These are phyloP conservation scores for Ganoderma multipileum DNA, from an alignment of 1,284 basidiomycete species.

Conservation along the genomic window DNA sequence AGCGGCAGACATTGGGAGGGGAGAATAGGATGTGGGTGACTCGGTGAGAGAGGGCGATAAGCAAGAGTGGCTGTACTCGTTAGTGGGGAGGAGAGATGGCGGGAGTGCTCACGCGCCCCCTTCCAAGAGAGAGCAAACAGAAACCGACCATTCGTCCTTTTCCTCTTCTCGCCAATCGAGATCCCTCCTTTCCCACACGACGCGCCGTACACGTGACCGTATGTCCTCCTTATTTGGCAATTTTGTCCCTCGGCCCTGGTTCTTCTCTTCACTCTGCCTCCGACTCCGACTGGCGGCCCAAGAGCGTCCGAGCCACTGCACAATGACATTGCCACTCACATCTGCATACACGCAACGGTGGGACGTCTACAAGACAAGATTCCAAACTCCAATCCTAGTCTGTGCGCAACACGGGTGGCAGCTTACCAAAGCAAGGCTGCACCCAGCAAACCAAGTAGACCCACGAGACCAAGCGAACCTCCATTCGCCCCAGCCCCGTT, in stretches of 20 bases:
- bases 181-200: conserved; percentile 25
- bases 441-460: conserved; percentile 24
- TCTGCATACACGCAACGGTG: conserved; percentile 8
- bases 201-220: conserved; percentile 31
- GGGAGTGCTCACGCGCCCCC: conserved; percentile 31
- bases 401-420: conserved; percentile 9
- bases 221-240: conserved; percentile 15
- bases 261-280: background rate
- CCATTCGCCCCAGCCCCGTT: conserved; percentile 24
- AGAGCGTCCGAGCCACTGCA: background rate
- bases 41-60: conserved; percentile 28
- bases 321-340: background rate
- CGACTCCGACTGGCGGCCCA: background rate
- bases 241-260: background rate
- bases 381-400: conserved; percentile 12
- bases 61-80: conserved; percentile 23
- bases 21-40: conserved; percentile 24
- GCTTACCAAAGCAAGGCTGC: conserved; percentile 23
- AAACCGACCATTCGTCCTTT: conserved; percentile 29
- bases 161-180: conserved; percentile 22
- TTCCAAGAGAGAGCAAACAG: conserved; percentile 27
- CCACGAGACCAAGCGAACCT: conserved; percentile 26
- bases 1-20: conserved; percentile 37
- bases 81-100: conserved; percentile 19
- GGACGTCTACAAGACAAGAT: conserved; percentile 19